phyloP scores from a whole-genome alignment of 805 yeast species.

The Yarrowia yakushimensis region DNA sequence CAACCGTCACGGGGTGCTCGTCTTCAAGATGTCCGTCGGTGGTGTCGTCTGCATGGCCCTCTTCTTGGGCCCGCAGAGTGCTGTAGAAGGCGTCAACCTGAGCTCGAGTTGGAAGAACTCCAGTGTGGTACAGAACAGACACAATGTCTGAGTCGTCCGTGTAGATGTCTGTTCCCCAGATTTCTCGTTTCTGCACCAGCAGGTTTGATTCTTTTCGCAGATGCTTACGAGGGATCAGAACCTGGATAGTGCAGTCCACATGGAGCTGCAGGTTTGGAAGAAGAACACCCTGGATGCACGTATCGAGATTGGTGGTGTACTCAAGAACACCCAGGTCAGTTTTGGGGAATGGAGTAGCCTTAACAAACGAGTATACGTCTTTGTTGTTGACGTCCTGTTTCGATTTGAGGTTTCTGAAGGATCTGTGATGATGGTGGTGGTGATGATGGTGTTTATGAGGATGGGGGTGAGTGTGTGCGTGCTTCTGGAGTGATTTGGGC shows the following conservation, averaged over 20 bases:
- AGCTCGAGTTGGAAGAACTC: constrained; percentile 48
- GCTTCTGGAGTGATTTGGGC: background rate
- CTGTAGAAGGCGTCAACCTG: constrained; percentile 39
- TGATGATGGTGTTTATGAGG: constrained; percentile 19
- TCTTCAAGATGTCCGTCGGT: constrained; percentile 7
- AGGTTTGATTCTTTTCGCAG: constrained; percentile 40
- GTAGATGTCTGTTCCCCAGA: constrained; percentile 93
- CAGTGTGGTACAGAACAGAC: constrained; percentile 70
- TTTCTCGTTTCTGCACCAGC: constrained; percentile 47
- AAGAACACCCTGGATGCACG: constrained; percentile 27
- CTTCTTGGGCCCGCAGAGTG: constrained; percentile 30
- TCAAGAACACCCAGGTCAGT: constrained; percentile 21
- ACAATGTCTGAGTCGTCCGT: constrained; percentile 91
- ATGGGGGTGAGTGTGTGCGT: background rate
- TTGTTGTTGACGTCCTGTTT: constrained; percentile 24
- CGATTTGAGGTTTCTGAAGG: constrained; percentile 11
- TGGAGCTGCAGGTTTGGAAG: constrained; percentile 35
- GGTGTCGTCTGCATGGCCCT: constrained; percentile 19
- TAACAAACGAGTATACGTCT: constrained; percentile 23
- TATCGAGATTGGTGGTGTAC: constrained; percentile 25
- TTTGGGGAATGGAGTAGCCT: constrained; percentile 20
- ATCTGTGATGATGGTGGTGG: constrained; percentile 27
- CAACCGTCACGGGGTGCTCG: constrained; percentile 11
- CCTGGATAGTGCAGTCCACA: constrained; percentile 46
- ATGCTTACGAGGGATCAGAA: constrained; percentile 51